Percentiles rank a stretch among this genome's conserved stretches.
Evolutionary conservation across 2,329 filamentous ascomycete genomes (phyloP).

Genomic region (Xylaria polymorpha): DNA sequence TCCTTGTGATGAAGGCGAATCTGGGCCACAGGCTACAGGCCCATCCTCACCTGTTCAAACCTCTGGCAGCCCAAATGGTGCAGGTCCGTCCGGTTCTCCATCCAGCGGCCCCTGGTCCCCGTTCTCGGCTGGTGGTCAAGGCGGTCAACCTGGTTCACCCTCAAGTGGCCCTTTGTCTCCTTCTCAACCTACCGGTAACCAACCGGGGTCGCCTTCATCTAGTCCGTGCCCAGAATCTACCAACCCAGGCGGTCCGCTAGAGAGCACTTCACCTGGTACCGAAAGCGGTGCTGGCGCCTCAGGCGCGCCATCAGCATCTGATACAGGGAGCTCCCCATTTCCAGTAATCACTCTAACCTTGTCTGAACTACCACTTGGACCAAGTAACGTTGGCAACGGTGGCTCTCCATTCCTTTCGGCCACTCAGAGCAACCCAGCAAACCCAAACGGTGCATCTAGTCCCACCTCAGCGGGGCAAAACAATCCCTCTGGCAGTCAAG

Average conservation of each 20-base stretch:
- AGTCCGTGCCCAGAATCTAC: too few species aligned
- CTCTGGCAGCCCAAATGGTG: conserved; percentile 17
- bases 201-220: conserved; percentile 26
- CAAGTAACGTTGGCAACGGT: conserved; percentile 22
- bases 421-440: conserved; percentile 28
- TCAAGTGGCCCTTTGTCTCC: conserved; percentile 30
- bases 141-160: conserved; percentile 30
- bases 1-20: conserved; percentile 27
- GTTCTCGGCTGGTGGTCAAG: conserved; percentile 25
- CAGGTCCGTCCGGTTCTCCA: conserved; percentile 15
- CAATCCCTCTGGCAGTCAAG: conserved; percentile 9
- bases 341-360: conserved; percentile 45
- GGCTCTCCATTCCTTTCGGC: conserved; percentile 22
- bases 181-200: conserved; percentile 19
- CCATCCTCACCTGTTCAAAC: conserved; percentile 25
- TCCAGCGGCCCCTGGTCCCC: conserved; percentile 32
- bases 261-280: too few species aligned
- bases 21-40: conserved; percentile 29
- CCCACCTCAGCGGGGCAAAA: conserved; percentile 40
- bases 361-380: conserved; percentile 35
- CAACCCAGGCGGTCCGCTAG: too few species aligned
- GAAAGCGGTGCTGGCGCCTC: too few species aligned
- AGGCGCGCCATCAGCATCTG: conserved; percentile 26
- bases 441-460: conserved; percentile 33
- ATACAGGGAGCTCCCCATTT: conserved; percentile 37